phyloP scores from a whole-genome alignment of 129 eudicot genomes.

The Artemisia tridentata region DNA sequence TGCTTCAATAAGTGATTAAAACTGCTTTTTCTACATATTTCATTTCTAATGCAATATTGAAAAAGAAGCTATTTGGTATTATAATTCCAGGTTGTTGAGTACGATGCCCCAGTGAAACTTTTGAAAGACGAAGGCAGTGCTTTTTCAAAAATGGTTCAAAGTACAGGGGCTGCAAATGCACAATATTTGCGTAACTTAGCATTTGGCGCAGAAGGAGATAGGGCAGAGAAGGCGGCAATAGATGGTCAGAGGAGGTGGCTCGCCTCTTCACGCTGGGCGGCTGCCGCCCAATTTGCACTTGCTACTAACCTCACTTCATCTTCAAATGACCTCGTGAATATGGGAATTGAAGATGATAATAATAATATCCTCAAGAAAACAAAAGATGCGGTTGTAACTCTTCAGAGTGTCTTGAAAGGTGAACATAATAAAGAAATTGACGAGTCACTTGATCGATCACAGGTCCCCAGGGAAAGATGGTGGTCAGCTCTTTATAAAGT shows the following conservation, averaged over 20 bases:
- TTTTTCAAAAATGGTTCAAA: slow-evolving; percentile 92
- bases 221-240: slow-evolving; percentile 37
- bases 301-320: slow-evolving; percentile 63
- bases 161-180: slow-evolving; percentile 95
- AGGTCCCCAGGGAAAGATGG: slow-evolving; percentile 76
- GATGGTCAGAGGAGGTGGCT: slow-evolving; percentile 64
- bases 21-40: too few species aligned
- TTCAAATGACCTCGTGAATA: slow-evolving; percentile 51
- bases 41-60: too few species aligned
- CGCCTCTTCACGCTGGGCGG: slow-evolving; percentile 79
- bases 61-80: not conserved
- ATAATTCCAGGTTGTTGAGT: slow-evolving; percentile 66
- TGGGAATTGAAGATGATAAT: slow-evolving; percentile 46
- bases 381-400: slow-evolving; percentile 74
- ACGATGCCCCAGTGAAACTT: slow-evolving; percentile 65
- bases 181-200: slow-evolving; percentile 72
- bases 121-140: slow-evolving; percentile 52
- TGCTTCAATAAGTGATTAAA: not conserved
- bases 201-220: slow-evolving; percentile 38
- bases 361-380: slow-evolving; percentile 59
- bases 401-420: slow-evolving; percentile 82
- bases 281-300: slow-evolving; percentile 83
- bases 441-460: slow-evolving; percentile 54
- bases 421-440: slow-evolving; percentile 62
- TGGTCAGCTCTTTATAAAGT: slow-evolving; percentile 86